Conservation (phyloP, 2,329 filamentous ascomycete species). For the Microdochium paspali region DNA sequence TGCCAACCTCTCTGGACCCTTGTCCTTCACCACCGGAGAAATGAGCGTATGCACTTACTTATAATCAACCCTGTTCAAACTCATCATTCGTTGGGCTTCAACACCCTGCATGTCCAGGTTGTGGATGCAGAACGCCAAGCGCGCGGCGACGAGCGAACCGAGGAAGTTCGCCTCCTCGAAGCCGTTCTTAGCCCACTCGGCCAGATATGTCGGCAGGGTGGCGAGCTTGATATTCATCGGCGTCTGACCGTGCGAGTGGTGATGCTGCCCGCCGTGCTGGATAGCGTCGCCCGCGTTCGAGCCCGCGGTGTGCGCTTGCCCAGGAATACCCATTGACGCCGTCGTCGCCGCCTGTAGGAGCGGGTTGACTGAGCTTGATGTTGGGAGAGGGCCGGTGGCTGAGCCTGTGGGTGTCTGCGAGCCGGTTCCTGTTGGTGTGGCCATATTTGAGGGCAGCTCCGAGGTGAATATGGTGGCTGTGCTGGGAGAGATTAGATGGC, state of each 20-base stretch:
- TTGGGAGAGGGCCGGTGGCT: slow-evolving; percentile 45
- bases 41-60: too few relatives aligned
- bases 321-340: slow-evolving; percentile 40
- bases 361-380: slow-evolving; percentile 60
- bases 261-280: slow-evolving; percentile 16
- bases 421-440: slow-evolving; percentile 82
- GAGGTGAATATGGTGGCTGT: slow-evolving; percentile 96
- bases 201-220: slow-evolving; percentile 73
- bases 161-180: slow-evolving; percentile 80
- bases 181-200: slow-evolving; percentile 77
- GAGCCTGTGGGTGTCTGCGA: slow-evolving; percentile 76
- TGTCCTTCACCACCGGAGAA: too few relatives aligned
- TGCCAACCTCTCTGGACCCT: neutral
- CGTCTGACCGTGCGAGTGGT: slow-evolving; percentile 53
- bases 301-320: slow-evolving; percentile 30
- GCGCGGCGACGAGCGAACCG: slow-evolving; percentile 75
- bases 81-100: slow-evolving; percentile 47
- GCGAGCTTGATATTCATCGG: slow-evolving; percentile 77
- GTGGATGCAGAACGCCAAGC: slow-evolving; percentile 49
- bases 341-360: slow-evolving; percentile 87
- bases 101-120: slow-evolving; percentile 42
- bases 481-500: slow-evolving; percentile 84
- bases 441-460: slow-evolving; percentile 87
- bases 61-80: slow-evolving; percentile 48
- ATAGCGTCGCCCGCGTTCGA: slow-evolving; percentile 30